Conservation (phyloP, 2,329 filamentous ascomycete species). For the Aspergillus sojae region DNA sequence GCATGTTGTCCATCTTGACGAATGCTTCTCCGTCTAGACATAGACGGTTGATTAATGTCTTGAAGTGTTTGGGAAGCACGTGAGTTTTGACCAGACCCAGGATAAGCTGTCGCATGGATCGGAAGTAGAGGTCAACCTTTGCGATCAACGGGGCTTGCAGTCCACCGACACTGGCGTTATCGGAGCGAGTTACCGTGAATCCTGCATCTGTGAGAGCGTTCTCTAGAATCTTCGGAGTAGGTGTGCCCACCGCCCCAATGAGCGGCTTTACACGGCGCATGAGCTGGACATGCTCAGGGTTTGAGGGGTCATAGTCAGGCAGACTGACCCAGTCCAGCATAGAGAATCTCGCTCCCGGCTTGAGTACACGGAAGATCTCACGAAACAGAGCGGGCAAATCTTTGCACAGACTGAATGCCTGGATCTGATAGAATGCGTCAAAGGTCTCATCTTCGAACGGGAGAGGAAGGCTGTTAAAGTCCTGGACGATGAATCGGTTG, state of each 20-base stretch:
- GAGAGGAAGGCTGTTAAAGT: slow-evolving; percentile 56
- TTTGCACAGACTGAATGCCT: slow-evolving; percentile 57
- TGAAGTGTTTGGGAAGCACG: slow-evolving; percentile 55
- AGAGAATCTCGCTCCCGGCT: slow-evolving; percentile 55
- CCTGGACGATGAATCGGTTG: slow-evolving; percentile 51
- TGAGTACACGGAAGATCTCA: slow-evolving; percentile 54
- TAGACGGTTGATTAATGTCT: slow-evolving; percentile 55
- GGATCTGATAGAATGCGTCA: slow-evolving; percentile 61
- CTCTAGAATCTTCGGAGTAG: slow-evolving; percentile 53
- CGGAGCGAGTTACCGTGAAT: slow-evolving; percentile 51
- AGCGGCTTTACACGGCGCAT: slow-evolving; percentile 60
- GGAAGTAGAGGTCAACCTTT: slow-evolving; percentile 59
- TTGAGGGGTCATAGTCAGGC: slow-evolving; percentile 51
- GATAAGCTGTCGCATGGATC: slow-evolving; percentile 53
- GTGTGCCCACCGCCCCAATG: slow-evolving; percentile 59
- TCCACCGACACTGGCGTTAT: slow-evolving; percentile 56
- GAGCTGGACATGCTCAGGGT: slow-evolving; percentile 53
- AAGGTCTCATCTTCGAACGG: slow-evolving; percentile 54
- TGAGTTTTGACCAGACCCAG: slow-evolving; percentile 52
- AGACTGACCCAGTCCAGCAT: slow-evolving; percentile 58
- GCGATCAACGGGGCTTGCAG: slow-evolving; percentile 57
- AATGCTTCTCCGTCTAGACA: slow-evolving; percentile 59
- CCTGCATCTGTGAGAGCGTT: slow-evolving; percentile 51
- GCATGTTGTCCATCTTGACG: slow-evolving; percentile 59
- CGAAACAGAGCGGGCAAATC: slow-evolving; percentile 51